Conservation (phyloP, 164 flowering plant species). For the Liquidambar formosana region DNA sequence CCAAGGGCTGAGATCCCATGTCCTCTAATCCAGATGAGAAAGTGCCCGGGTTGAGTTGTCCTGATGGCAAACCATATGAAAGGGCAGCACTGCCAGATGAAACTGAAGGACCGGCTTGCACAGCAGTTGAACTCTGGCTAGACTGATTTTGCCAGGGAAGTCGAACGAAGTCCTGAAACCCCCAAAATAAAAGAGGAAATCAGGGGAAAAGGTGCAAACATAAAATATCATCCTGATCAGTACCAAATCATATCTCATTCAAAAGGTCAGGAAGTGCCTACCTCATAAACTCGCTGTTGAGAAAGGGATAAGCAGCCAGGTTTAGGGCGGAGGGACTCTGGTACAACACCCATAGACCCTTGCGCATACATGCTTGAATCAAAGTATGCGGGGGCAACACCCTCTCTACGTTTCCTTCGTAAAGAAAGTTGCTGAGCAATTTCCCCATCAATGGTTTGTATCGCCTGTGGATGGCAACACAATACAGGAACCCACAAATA, state of each 20-base stretch:
- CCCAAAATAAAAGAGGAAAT: slow-evolving; percentile 3
- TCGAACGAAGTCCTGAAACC: slow-evolving; percentile 80
- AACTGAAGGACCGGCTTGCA: slow-evolving; percentile 48
- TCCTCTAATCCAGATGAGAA: slow-evolving; percentile 55
- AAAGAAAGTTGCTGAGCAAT: slow-evolving; percentile 69
- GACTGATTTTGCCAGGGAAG: slow-evolving; percentile 94
- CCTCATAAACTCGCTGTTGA: slow-evolving; percentile 98
- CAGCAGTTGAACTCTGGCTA: slow-evolving; percentile 54
- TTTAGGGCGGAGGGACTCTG: slow-evolving; percentile 91
- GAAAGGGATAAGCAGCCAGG: slow-evolving; percentile 83
- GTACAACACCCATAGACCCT: slow-evolving; percentile 68
- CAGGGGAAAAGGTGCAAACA: neutral
- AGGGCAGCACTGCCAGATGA: slow-evolving; percentile 49
- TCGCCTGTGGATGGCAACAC: slow-evolving; percentile 49
- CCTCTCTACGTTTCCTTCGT: slow-evolving; percentile 87
- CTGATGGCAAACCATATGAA: slow-evolving; percentile 49
- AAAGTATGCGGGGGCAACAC: slow-evolving; percentile 60
- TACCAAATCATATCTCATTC: neutral
- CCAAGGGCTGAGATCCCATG: slow-evolving; percentile 55
- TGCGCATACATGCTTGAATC: slow-evolving; percentile 72
- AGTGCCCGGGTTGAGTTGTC: slow-evolving; percentile 45
- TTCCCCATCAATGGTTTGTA: slow-evolving; percentile 86
- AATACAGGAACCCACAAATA: neutral
- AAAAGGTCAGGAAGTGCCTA: slow-evolving; percentile 17
- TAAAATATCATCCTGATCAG: neutral